phyloP scores from a whole-genome alignment of 768 basidiomycete genomes.

The Russula virescens region DNA sequence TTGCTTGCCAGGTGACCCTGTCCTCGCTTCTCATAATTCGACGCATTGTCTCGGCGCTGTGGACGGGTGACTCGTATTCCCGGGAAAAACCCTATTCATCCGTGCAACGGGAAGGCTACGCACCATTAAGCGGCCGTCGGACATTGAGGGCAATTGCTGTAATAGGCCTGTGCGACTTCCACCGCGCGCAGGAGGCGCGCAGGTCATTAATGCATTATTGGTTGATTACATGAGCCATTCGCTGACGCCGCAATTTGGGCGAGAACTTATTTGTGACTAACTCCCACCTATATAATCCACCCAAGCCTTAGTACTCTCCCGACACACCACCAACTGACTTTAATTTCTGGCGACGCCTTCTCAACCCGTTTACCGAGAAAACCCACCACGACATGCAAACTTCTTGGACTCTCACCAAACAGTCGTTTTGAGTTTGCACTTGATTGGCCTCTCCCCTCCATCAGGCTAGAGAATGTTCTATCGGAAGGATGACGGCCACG shows the following conservation, averaged over 20 bases:
- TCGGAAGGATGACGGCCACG: no score
- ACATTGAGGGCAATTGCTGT: background rate
- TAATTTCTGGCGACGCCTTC: slow-evolving; percentile 57
- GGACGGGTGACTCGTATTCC: background rate
- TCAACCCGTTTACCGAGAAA: slow-evolving; percentile 60
- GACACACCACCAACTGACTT: slow-evolving; percentile 56
- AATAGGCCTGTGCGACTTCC: slow-evolving; percentile 1
- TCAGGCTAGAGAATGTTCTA: no score
- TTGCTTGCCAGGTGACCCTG: background rate
- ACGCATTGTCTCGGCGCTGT: background rate
- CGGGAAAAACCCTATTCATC: no score
- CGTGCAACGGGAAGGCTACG: background rate
- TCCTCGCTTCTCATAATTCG: background rate
- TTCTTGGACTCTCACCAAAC: no score
- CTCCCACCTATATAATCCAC: background rate
- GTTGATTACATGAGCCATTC: slow-evolving; percentile 12
- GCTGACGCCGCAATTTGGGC: background rate
- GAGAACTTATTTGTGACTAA: background rate
- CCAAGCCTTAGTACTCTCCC: no score
- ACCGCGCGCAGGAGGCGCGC: background rate
- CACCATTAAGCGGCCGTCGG: background rate
- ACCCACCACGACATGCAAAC: no score
- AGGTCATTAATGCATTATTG: background rate
- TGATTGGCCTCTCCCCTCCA: no score
- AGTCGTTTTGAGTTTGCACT: no score